Base-by-base conservation (phyloP, 345 rosid species). In the Chamaenerion angustifolium region DNA sequence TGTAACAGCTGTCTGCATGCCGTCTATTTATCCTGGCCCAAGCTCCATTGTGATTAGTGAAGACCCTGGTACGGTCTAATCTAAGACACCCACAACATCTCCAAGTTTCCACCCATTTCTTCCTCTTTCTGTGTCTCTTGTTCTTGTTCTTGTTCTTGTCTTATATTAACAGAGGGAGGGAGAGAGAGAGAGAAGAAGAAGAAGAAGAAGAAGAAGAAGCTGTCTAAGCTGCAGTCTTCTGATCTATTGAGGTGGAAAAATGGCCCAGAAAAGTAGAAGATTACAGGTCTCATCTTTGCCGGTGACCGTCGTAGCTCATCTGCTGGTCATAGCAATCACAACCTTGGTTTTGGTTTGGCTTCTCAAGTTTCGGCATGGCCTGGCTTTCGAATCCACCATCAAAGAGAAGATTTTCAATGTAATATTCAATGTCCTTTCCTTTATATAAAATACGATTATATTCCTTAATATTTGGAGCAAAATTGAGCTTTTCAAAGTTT, bases 321-420 rank as follows among this genome's bases (percentile, higher is more conserved):
- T 79, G 52, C 37, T 74, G 8, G 52, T 42, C 18, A 42, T 76
- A 40, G 71, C 70, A 27, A 45, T 76, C 35, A 40, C 76, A n/a
- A 56, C 55, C 40, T 80, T 76, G 51, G 59, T 79, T 40, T 60
- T 79, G 5, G 72, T 73, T 31, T 76, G 86, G 86, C 62, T 79
- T 16, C 71, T 76, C 1, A 52, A 67, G 25, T 65, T 73, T 45
- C 46, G 40, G 40, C 67, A 56, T 11, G 82, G 86, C 31, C 51
- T 79, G 12, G 73, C 82, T 41, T 65, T 71, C 51, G 48, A 51
- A 16, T 69, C 86, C 23, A 10, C 9, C 37, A 45, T 69, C 59
- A 67, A 69, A 43, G 0, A 1, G 5, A 71, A 71, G 72, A 65
- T 73, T 52, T 61, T 79, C 59, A 74, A 76, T 35, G 80, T 69